phyloP scores from a whole-genome alignment of 768 basidiomycete species.

The Podaxis pistillaris region DNA sequence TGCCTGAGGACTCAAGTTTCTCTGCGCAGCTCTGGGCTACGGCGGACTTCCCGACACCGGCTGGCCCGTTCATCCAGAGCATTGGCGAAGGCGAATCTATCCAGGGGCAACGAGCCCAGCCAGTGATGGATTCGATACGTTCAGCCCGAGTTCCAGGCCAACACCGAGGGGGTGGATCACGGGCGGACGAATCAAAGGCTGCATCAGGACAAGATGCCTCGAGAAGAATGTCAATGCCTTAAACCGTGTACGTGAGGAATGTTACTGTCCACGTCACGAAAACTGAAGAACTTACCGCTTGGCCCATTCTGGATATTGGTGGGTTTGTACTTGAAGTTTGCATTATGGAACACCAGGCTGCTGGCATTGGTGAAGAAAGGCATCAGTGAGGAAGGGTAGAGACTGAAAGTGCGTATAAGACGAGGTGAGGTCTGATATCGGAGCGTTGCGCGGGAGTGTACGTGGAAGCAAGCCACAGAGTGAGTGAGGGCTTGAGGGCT shows the following conservation, averaged over 20 bases:
- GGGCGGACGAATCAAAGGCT: neutral
- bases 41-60: conserved; percentile 4
- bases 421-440: too few species aligned
- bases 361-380: neutral
- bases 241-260: neutral
- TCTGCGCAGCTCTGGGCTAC: conserved; percentile 1
- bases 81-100: neutral
- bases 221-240: conserved; percentile 5
- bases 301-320: neutral
- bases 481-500: too few species aligned
- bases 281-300: neutral
- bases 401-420: neutral
- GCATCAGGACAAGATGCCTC: neutral
- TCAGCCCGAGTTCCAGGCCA: neutral
- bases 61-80: neutral
- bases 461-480: too few species aligned
- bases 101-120: neutral
- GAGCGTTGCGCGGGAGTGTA: too few species aligned
- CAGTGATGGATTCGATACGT: neutral
- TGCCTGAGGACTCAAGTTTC: neutral
- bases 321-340: neutral
- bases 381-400: neutral
- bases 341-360: neutral
- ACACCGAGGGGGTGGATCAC: neutral
- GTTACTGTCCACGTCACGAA: neutral